Evolutionary conservation across 2,329 filamentous ascomycete genomes (phyloP).

Genomic region (Pseudocercospora macadamiae): DNA sequence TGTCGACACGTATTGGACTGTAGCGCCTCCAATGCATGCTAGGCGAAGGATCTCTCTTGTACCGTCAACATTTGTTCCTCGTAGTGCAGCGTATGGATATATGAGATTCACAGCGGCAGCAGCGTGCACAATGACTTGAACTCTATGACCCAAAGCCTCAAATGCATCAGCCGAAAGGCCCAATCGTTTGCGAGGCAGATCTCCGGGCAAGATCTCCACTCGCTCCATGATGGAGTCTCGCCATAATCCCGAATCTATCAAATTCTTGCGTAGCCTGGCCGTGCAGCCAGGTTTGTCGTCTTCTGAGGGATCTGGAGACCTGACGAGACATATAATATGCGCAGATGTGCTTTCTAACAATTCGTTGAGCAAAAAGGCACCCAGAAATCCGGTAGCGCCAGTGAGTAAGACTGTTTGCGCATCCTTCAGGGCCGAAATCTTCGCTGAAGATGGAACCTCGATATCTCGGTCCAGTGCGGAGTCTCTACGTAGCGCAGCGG

Average conservation of each 20-base stretch:
- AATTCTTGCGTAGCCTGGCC: constrained; percentile 72
- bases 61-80: constrained; percentile 76
- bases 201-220: constrained; percentile 74
- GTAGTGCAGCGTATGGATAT: constrained; percentile 77
- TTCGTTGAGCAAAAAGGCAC: constrained; percentile 72
- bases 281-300: constrained; percentile 68
- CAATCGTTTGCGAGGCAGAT: constrained; percentile 68
- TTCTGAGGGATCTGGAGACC: constrained; percentile 68
- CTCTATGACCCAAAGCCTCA: constrained; percentile 63
- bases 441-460: constrained; percentile 50
- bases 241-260: constrained; percentile 80
- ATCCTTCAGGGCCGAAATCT: constrained; percentile 63
- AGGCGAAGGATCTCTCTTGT: constrained; percentile 74
- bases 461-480: constrained; percentile 72
- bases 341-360: constrained; percentile 70
- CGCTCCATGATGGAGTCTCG: constrained; percentile 76
- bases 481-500: constrained; percentile 69
- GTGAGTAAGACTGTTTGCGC: constrained; percentile 73
- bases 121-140: constrained; percentile 76
- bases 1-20: constrained; percentile 77
- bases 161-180: constrained; percentile 69
- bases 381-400: constrained; percentile 75
- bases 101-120: constrained; percentile 80
- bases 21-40: constrained; percentile 67
- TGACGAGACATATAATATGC: constrained; percentile 72